Evolutionary conservation across 352 stramenopile genomes (phyloP).

Genomic region (Globisporangium echinulatum): DNA sequence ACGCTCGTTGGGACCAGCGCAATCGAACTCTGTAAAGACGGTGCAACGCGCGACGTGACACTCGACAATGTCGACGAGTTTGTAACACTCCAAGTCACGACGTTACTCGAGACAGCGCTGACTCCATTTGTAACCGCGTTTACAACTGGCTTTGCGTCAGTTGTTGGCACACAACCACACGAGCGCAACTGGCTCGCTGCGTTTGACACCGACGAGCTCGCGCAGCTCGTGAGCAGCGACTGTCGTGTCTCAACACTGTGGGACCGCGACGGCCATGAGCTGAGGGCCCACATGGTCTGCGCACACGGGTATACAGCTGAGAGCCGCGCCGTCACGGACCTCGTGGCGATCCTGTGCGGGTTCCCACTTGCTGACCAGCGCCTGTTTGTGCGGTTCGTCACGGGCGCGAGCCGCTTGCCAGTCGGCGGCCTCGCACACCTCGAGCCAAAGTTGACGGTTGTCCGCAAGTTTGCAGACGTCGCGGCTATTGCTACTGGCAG

Average conservation of each 20-base stretch:
- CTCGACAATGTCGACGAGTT: conserved; percentile 45
- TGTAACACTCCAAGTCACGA: conserved; percentile 38
- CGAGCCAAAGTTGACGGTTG: conserved; percentile 84
- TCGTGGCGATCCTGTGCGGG: conserved; percentile 74
- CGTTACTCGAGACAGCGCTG: conserved; percentile 65
- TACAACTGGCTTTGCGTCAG: conserved; percentile 58
- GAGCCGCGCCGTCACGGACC: conserved; percentile 58
- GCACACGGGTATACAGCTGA: conserved; percentile 74
- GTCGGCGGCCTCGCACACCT: conserved; percentile 76
- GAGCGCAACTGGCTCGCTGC: conserved; percentile 34
- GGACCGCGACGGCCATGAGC: conserved; percentile 56
- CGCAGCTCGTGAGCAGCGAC: conserved; percentile 18
- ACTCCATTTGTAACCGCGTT: conserved; percentile 57
- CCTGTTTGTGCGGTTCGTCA: conserved; percentile 88
- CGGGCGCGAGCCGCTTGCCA: conserved; percentile 78
- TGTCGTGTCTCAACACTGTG: conserved; percentile 42
- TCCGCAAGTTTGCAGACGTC: conserved; percentile 61
- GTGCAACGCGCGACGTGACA: conserved; percentile 39
- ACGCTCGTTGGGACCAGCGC: conserved; percentile 61
- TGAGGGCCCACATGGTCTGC: conserved; percentile 78
- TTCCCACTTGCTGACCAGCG: conserved; percentile 62
- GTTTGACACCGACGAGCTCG: conserved; percentile 62
- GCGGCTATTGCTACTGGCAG: conserved; percentile 1
- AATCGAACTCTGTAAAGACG: conserved; percentile 45
- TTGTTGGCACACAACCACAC: conserved; percentile 26